phyloP scores from a whole-genome alignment of 208 protist genomes.

The Acanthamoeba castellanii region DNA sequence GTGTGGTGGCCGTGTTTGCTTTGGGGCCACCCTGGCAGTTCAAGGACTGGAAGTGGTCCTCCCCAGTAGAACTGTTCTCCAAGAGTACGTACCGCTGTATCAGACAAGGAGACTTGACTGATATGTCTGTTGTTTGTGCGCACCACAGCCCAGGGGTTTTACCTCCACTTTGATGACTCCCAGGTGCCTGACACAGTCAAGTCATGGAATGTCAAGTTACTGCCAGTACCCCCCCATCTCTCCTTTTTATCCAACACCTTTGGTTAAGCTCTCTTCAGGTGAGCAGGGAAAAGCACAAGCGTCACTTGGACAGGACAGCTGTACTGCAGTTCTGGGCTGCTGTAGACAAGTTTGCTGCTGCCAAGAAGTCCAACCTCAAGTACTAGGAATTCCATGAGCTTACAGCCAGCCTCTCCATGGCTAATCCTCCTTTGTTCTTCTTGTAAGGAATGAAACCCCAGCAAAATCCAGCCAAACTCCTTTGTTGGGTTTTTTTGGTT shows the following conservation, averaged over 20 bases:
- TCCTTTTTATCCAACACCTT: neutral
- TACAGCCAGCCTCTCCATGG: too few species aligned
- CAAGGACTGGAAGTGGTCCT: slow-evolving; percentile 65
- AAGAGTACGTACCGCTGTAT: neutral
- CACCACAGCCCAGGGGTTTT: slow-evolving; percentile 20
- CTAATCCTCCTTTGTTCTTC: too few species aligned
- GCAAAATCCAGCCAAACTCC: too few species aligned
- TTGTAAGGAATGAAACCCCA: too few species aligned
- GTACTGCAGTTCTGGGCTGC: slow-evolving; percentile 28
- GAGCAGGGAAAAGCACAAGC: slow-evolving; percentile 62
- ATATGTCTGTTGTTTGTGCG: neutral
- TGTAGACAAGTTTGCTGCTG: neutral
- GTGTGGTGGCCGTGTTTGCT: slow-evolving; percentile 40
- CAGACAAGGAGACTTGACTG: neutral
- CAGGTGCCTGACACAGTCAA: slow-evolving; percentile 43
- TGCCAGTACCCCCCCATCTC: neutral
- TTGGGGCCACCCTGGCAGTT: slow-evolving; percentile 51
- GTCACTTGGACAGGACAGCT: slow-evolving; percentile 17
- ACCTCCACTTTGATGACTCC: slow-evolving; percentile 15
- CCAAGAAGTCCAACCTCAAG: slow-evolving; percentile 46
- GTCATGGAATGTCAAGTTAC: slow-evolving; percentile 47
- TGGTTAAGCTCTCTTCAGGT: neutral
- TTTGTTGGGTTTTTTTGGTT: too few species aligned
- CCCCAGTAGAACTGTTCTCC: slow-evolving; percentile 25
- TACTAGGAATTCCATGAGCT: too few species aligned